Conservation (phyloP, 495 filamentous ascomycete species). For the Talaromyces proteolyticus region DNA sequence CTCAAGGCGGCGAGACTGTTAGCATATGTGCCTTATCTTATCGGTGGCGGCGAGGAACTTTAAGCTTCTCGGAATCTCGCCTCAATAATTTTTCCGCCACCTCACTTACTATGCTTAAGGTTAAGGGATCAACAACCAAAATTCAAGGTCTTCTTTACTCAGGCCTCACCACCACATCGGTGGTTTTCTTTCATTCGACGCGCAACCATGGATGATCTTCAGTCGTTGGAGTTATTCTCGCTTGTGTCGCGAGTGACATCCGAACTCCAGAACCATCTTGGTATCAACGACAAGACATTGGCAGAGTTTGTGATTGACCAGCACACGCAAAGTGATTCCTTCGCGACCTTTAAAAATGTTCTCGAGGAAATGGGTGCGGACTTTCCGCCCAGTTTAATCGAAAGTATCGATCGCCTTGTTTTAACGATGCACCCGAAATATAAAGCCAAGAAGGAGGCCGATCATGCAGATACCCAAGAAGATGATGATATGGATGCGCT, state of each 20-base stretch:
- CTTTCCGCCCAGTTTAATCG: constrained; percentile 82
- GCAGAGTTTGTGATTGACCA: constrained; percentile 80
- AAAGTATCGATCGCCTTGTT: constrained; percentile 85
- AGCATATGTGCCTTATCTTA: constrained; percentile 27
- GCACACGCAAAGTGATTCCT: constrained; percentile 53
- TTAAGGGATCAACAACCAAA: background rate
- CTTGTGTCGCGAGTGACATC: constrained; percentile 78
- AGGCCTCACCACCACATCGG: constrained; percentile 1
- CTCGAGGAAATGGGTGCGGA: constrained; percentile 75
- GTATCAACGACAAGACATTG: constrained; percentile 73
- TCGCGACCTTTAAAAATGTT: constrained; percentile 62
- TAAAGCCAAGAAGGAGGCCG: constrained; percentile 44
- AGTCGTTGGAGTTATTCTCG: constrained; percentile 68
- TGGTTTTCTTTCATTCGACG: background rate
- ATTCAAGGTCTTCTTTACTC: background rate
- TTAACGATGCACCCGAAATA: constrained; percentile 86
- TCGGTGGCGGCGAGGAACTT: constrained; percentile 25
- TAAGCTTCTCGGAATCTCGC: constrained; percentile 9
- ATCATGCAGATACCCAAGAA: constrained; percentile 16
- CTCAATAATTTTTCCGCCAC: constrained; percentile 37
- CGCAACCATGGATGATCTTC: constrained; percentile 63
- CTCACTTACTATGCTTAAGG: constrained; percentile 15
- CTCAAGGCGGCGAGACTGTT: background rate
- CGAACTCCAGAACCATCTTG: constrained; percentile 76
- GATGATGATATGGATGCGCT: constrained; percentile 32